Percentiles rank a stretch among this genome's conserved stretches.
Conservation (phyloP, 148 eudicot genomes). For the Cornus suecica region DNA sequence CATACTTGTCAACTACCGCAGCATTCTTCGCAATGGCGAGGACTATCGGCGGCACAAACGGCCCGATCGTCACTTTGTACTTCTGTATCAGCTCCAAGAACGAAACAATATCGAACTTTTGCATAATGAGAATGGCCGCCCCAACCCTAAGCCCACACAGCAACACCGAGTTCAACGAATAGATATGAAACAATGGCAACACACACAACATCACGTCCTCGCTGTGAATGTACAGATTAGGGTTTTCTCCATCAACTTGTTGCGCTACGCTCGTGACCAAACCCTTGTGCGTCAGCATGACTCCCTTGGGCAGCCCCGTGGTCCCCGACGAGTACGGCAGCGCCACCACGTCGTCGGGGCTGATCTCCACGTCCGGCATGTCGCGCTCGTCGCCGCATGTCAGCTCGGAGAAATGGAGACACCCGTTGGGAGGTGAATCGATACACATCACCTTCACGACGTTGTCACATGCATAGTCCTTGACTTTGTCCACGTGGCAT, state of each 20-base stretch:
- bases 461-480: slow-evolving; percentile 23
- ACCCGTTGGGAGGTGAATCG: slow-evolving; percentile 48
- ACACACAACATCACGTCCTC: slow-evolving; percentile 76
- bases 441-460: slow-evolving; percentile 31
- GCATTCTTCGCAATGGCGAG: slow-evolving; percentile 66
- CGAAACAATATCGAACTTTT: slow-evolving; percentile 58
- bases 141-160: slow-evolving; percentile 69
- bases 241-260: slow-evolving; percentile 91
- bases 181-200: slow-evolving; percentile 76
- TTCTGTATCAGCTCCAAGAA: slow-evolving; percentile 50
- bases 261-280: slow-evolving; percentile 76
- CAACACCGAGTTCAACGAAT: slow-evolving; percentile 64
- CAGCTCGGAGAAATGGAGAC: slow-evolving; percentile 50
- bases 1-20: slow-evolving; percentile 48
- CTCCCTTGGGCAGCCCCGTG: slow-evolving; percentile 86
- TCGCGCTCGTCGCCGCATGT: slow-evolving; percentile 31
- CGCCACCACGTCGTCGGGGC: slow-evolving; percentile 60
- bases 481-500: slow-evolving; percentile 30
- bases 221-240: slow-evolving; percentile 50
- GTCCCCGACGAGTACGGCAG: slow-evolving; percentile 94
- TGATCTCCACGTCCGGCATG: slow-evolving; percentile 32
- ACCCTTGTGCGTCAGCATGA: slow-evolving; percentile 74
- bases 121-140: slow-evolving; percentile 59
- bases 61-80: slow-evolving; percentile 66
- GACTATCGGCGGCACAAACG: slow-evolving; percentile 90